A percentile compares a stretch with the other conserved stretches of the same genome.
These are phyloP conservation scores for Microcos paniculata DNA, from an alignment of 345 rosid species.

Conservation along the genomic window DNA sequence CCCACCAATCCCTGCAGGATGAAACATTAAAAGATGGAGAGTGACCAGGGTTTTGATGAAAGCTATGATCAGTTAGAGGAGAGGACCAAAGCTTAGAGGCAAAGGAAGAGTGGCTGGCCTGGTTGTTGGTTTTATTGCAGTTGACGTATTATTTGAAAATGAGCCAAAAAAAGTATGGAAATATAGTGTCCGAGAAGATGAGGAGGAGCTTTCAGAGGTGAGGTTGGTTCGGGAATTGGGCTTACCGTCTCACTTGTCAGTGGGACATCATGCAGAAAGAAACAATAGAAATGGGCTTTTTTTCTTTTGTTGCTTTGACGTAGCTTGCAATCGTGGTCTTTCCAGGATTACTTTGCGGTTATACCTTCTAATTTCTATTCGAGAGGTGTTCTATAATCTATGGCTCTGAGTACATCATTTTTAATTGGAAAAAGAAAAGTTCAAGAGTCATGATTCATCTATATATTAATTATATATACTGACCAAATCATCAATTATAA, in stretches of 20 bases:
- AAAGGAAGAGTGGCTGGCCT: slow-evolving; percentile 40
- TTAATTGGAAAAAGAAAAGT: background rate
- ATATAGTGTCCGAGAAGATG: slow-evolving; percentile 35
- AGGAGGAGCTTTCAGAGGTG: slow-evolving; percentile 52
- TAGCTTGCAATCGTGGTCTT: slow-evolving; percentile 22
- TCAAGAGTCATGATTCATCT: background rate
- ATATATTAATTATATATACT: background rate
- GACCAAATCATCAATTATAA: too few relatives aligned
- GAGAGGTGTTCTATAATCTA: background rate
- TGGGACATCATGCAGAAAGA: slow-evolving; percentile 15
- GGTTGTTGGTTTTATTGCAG: slow-evolving; percentile 20
- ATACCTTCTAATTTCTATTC: background rate
- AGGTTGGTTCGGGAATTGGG: slow-evolving; percentile 13
- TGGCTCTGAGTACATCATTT: background rate
- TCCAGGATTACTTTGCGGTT: slow-evolving; percentile 2
- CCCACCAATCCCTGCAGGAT: background rate
- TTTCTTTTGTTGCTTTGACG: slow-evolving; percentile 8
- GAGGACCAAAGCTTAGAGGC: slow-evolving; percentile 32
- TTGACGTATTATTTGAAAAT: slow-evolving; percentile 3
- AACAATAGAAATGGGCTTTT: background rate
- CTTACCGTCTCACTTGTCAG: slow-evolving; percentile 28
- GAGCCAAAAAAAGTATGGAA: background rate
- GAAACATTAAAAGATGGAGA: slow-evolving; percentile 24
- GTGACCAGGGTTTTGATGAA: slow-evolving; percentile 16
- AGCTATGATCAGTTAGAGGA: slow-evolving; percentile 25